Conservation (phyloP, 139 green algal species). For the Tetradesmus lagerheimii region DNA sequence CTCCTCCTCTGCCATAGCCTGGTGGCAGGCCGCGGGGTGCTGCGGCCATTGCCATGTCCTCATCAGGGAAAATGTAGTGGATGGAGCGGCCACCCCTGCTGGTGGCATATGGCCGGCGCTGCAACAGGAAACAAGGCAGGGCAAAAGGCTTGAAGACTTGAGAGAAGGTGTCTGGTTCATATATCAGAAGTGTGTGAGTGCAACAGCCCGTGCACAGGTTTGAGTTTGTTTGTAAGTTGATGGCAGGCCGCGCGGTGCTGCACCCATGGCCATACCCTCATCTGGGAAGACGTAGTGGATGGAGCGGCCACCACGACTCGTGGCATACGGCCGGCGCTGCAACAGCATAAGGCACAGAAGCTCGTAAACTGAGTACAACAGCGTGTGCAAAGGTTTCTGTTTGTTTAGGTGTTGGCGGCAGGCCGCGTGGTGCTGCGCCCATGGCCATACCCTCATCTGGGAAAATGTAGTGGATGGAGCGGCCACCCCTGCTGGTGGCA, state of each 20-base stretch:
- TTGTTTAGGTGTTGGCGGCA: no score
- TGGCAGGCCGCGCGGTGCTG: neutral
- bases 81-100: conserved; percentile 13
- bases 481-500: conserved; percentile 10
- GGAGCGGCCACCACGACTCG: neutral
- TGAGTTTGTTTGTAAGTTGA: no score
- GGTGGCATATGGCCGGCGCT: conserved; percentile 29
- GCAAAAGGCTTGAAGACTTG: no score
- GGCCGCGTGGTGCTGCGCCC: conserved; percentile 9
- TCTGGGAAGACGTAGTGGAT: conserved; percentile 41
- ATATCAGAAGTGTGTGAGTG: no score
- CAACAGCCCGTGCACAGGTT: neutral
- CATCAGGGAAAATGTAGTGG: conserved; percentile 34
- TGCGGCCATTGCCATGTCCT: neutral
- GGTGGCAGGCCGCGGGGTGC: conserved; percentile 2
- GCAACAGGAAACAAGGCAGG: neutral
- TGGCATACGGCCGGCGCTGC: neutral
- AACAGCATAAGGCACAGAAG: no score
- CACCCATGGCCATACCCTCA: neutral
- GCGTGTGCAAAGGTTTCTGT: neutral
- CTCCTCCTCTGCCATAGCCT: conserved; percentile 1
- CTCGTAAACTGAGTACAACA: no score
- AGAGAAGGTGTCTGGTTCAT: no score
- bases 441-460: neutral
- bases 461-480: conserved; percentile 30